Evolutionary conservation across 495 filamentous ascomycete species (phyloP), one percentile per base, ranked within the genome.

Genomic region (Tirmania nivea): DNA sequence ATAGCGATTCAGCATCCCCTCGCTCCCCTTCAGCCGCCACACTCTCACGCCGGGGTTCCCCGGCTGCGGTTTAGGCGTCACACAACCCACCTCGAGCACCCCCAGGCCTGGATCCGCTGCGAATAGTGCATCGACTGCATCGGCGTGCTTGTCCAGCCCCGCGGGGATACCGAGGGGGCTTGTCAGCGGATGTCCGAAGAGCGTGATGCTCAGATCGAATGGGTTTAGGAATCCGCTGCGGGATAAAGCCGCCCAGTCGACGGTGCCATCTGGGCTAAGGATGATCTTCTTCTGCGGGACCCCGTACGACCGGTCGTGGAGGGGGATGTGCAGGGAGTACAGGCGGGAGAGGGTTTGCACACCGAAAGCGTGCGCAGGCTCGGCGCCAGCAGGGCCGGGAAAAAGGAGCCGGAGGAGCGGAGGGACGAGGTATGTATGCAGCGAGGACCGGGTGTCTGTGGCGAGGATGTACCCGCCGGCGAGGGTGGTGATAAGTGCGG

Each of bases 101-200:
- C 53, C 55, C 48, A 94, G 74, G 6, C 75, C 77, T 6, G 86
- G 78, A 17, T 89, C 89, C 7, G 93, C 72, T 2, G 77, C 81
- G 55, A 94, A 81, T 10, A 96, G 74, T 2, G 80, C 71, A 56
- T 86, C 80, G 5, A 86, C 83, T 52, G 94, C 80, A 16, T 92
- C 83, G 45, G 78, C 92, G 63, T 92, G 75, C 69, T 97, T 96
- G 70, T 97, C 90, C 14, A 97, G 75, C 35, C 90, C 90, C 9
- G 84, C 92, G 8, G 87, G 92, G 49, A 86, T 94, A 49, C 79
- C 92, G 55, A 96, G 78, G 0, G 90, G 90, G 65, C 93, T 94
- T 53, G 73, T 69, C 34, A 97, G 72, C 10, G 67, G 74, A 52
- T 83, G 75, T 14, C 84, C 87, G 63, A 93, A 96, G 17, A 97